A percentile compares a stretch with the other conserved stretches of the same genome.
These are phyloP conservation scores for Spergularia bocconei DNA, from an alignment of 148 eudicot species.

Conservation along the genomic window DNA sequence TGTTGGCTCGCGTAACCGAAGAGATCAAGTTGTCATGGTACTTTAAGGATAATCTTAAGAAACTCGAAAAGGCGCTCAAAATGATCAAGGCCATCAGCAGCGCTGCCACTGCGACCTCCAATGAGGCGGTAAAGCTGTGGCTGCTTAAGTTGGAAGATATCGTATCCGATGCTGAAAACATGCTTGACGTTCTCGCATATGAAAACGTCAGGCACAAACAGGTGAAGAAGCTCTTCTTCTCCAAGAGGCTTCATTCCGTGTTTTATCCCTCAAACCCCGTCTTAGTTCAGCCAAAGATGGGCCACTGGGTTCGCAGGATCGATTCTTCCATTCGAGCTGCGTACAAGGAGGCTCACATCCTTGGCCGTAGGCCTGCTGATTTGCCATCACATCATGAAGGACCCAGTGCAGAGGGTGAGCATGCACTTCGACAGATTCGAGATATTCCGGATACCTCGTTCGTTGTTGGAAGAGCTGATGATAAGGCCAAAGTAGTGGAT, in stretches of 20 bases:
- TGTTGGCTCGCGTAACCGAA: background rate
- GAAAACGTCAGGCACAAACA: background rate
- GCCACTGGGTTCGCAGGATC: background rate
- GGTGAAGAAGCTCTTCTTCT: background rate
- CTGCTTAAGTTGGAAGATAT: background rate
- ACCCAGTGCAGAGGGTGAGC: background rate
- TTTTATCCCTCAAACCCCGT: background rate
- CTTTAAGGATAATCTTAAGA: too few species aligned
- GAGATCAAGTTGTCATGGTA: background rate
- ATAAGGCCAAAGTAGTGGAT: background rate
- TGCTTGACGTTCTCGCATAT: background rate
- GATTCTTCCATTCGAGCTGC: background rate
- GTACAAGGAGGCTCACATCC: background rate
- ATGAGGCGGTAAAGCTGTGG: background rate
- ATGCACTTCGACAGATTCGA: background rate
- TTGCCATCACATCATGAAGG: background rate
- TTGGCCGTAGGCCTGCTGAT: background rate
- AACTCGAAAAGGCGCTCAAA: background rate
- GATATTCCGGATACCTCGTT: background rate
- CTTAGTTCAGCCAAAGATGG: background rate
- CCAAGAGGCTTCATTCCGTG: too few species aligned
- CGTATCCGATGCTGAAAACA: background rate
- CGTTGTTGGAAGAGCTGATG: background rate
- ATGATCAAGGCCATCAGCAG: background rate
- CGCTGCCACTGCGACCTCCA: background rate